Evolutionary conservation across 2,329 filamentous ascomycete species (phyloP).

Genomic region (Ophiosphaerella herpotricha): DNA sequence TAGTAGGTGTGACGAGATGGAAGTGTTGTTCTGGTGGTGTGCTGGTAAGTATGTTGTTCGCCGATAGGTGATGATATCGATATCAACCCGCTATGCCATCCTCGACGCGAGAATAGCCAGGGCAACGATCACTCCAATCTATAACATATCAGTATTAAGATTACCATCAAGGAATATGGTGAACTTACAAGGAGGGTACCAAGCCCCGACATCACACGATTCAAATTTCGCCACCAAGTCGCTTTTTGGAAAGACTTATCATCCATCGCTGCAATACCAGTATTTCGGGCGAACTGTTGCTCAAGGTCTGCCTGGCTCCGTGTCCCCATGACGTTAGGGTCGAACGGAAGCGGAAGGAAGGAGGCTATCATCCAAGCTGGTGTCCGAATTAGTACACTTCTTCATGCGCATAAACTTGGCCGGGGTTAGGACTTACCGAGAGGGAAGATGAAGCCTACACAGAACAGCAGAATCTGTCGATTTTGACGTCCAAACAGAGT

Average conservation of each 20-base stretch:
- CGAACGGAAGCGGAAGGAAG: slow-evolving; percentile 70
- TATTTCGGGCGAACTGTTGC: slow-evolving; percentile 50
- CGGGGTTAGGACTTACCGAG: slow-evolving; percentile 48
- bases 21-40: not conserved
- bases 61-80: slow-evolving; percentile 3
- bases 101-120: slow-evolving; percentile 45
- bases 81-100: slow-evolving; percentile 27
- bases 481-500: slow-evolving; percentile 70
- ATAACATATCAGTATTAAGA: slow-evolving; percentile 14
- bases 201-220: slow-evolving; percentile 64
- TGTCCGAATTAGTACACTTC: slow-evolving; percentile 17
- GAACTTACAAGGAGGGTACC: slow-evolving; percentile 60
- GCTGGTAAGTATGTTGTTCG: slow-evolving; percentile 4
- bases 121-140: slow-evolving; percentile 30
- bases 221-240: slow-evolving; percentile 67
- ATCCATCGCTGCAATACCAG: slow-evolving; percentile 48
- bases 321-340: slow-evolving; percentile 53
- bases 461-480: slow-evolving; percentile 75
- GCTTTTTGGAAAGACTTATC: slow-evolving; percentile 61
- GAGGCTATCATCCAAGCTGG: slow-evolving; percentile 80
- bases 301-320: slow-evolving; percentile 46
- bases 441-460: slow-evolving; percentile 77
- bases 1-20: slow-evolving; percentile 1
- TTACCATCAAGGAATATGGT: slow-evolving; percentile 1
- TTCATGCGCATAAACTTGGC: slow-evolving; percentile 7